Percentiles rank a stretch among this genome's conserved stretches.
Conservation (phyloP, 371 early-diverging fungal species). For the Actinomortierella ambigua region DNA sequence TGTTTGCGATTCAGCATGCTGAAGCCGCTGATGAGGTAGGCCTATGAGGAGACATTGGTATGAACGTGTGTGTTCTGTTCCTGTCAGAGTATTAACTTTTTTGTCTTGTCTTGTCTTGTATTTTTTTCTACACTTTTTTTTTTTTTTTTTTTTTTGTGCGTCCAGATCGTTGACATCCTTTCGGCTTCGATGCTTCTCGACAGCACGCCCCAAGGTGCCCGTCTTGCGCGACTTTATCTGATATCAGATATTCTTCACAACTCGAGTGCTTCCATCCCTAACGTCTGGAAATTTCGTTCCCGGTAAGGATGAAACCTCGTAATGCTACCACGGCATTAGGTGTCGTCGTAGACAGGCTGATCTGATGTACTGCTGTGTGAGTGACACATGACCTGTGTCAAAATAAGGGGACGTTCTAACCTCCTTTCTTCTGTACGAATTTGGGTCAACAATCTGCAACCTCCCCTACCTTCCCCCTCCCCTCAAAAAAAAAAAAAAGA, state of each 20-base stretch:
- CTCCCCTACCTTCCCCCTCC: too few species aligned
- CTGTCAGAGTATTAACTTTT: too few species aligned
- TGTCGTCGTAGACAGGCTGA: too few species aligned
- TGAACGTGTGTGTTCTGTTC: too few species aligned
- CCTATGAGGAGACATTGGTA: background rate
- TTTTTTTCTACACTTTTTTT: background rate
- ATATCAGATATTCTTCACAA: conserved; percentile 91
- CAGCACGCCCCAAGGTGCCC: conserved; percentile 64
- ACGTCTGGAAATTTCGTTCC: conserved; percentile 87
- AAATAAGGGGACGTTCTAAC: too few species aligned
- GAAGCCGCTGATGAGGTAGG: conserved; percentile 79
- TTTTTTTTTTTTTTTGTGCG: background rate
- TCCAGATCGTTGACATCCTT: conserved; percentile 70
- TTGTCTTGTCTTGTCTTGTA: background rate
- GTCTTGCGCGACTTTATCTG: conserved; percentile 79
- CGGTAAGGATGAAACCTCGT: too few species aligned
- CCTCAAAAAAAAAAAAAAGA: conserved; percentile 21
- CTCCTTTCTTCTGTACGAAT: too few species aligned
- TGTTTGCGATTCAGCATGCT: conserved; percentile 86
- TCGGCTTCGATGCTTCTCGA: conserved; percentile 63
- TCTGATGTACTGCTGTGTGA: too few species aligned
- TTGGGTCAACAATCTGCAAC: too few species aligned
- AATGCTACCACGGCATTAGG: too few species aligned
- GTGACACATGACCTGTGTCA: too few species aligned
- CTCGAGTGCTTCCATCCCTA: conserved; percentile 75